phyloP scores from a whole-genome alignment of 2,329 filamentous ascomycete genomes.

The Fusarium proliferatum region DNA sequence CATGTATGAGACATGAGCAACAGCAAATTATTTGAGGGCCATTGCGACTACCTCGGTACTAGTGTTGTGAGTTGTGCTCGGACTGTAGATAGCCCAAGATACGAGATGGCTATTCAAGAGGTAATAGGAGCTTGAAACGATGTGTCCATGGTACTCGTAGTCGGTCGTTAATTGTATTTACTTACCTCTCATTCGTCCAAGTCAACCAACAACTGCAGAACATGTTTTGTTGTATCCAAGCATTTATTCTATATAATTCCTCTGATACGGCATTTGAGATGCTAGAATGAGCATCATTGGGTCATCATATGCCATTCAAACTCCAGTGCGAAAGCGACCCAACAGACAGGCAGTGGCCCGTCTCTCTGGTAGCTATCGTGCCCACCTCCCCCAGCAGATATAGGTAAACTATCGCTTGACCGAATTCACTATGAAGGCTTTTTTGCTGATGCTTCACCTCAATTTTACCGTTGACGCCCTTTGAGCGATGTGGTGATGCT shows the following conservation, averaged over 20 bases:
- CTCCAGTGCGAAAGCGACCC: not conserved
- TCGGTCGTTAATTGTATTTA: not conserved
- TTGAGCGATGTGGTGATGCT: not conserved
- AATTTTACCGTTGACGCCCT: not conserved
- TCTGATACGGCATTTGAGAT: not conserved
- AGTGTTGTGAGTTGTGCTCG: not conserved
- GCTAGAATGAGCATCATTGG: not conserved
- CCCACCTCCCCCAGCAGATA: not conserved
- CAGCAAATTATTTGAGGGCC: not conserved
- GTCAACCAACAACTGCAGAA: not conserved
- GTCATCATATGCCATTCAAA: not conserved
- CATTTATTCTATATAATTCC: not conserved
- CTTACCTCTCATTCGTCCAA: not conserved
- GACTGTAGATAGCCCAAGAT: not conserved
- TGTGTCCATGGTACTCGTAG: not conserved
- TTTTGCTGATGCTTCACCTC: not conserved
- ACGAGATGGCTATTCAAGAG: not conserved
- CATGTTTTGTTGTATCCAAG: not conserved
- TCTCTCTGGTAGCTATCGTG: not conserved
- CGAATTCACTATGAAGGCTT: too few relatives aligned
- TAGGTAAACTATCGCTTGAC: not conserved
- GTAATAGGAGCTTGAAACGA: not conserved
- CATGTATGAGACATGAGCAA: not conserved
- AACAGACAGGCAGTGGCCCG: not conserved
- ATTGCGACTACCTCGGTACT: not conserved